Evolutionary conservation across 106 monocot species (phyloP), one percentile per base, ranked within the genome.

Genomic region (Acorus gramineus): DNA sequence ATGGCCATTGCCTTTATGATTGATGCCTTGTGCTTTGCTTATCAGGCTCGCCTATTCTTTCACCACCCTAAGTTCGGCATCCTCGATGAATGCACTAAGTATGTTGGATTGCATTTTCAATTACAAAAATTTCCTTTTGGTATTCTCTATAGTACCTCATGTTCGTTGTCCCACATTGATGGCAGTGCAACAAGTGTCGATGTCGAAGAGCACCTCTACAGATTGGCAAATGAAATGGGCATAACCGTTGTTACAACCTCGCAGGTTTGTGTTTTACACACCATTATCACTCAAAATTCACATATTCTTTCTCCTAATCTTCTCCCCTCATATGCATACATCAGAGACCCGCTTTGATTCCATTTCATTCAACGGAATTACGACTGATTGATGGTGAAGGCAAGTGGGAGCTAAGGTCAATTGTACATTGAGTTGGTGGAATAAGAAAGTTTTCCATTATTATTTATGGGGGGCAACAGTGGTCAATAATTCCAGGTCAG

Each of bases 21-120:
- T 11, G 43, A 51, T 1, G 4, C 28, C 28, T 28, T 28, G 28
- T 28, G 28, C 28, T 44, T 3, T 59, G 7, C 46, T 69, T 53
- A 4, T 14, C 80, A 99, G 98, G 98, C 98, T 47, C 92, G 98
- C 5, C 64, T 99, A 66, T 99, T 99, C 73, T 99, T 99, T 57
- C 90, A 99, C 47, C 74, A 77, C 11, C 98, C 98, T 10, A 92
- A 99, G 65, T 99, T 84, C 44, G 98, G 85, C 50, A 86, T 99
- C 70, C 85, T 99, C 1, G 98, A 99, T 59, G 98, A 99, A 59
- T 99, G 98, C 75, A 99, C 98, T 11, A 99, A 99, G 98, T 99
- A 92, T 60, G 78, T 59, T 8, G 11, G 61, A 14, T 14, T 42
- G 5, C 13, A 56, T 63, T 44, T 59, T 28, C 6, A 7, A 56